Conservation (phyloP, 2,329 filamentous ascomycete species). For the Penicillium brevicompactum region DNA sequence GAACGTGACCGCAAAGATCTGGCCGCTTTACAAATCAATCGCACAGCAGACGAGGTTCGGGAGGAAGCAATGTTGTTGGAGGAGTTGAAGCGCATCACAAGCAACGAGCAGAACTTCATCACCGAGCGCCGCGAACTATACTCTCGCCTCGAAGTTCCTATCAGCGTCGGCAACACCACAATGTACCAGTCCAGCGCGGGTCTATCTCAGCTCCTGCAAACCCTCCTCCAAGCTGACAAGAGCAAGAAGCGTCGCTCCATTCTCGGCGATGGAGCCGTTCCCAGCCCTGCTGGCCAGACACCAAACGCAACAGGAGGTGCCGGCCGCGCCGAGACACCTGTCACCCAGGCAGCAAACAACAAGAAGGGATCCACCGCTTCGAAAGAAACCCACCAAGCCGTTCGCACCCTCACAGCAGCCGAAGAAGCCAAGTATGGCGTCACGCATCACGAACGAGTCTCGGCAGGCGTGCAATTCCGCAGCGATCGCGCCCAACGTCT, state of each 20-base stretch:
- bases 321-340: slow-evolving; percentile 42
- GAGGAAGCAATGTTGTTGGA: slow-evolving; percentile 89
- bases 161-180: slow-evolving; percentile 67
- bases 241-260: slow-evolving; percentile 82
- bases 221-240: slow-evolving; percentile 80
- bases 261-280: slow-evolving; percentile 59
- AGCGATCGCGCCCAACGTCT: slow-evolving; percentile 59
- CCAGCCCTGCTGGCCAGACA: slow-evolving; percentile 58
- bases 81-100: slow-evolving; percentile 89
- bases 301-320: slow-evolving; percentile 41
- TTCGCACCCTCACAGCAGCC: slow-evolving; percentile 71
- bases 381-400: slow-evolving; percentile 52
- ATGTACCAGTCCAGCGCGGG: slow-evolving; percentile 81
- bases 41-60: slow-evolving; percentile 82
- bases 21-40: slow-evolving; percentile 74
- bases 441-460: slow-evolving; percentile 78
- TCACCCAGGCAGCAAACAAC: slow-evolving; percentile 28
- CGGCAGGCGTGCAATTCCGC: slow-evolving; percentile 85
- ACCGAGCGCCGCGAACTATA: slow-evolving; percentile 87
- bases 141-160: slow-evolving; percentile 80
- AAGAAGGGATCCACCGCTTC: slow-evolving; percentile 41
- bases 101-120: slow-evolving; percentile 81
- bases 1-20: slow-evolving; percentile 83
- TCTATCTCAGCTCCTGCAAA: slow-evolving; percentile 77
- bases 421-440: slow-evolving; percentile 84